phyloP scores from a whole-genome alignment of 345 rosid species.

The Eucalyptus polybractea region DNA sequence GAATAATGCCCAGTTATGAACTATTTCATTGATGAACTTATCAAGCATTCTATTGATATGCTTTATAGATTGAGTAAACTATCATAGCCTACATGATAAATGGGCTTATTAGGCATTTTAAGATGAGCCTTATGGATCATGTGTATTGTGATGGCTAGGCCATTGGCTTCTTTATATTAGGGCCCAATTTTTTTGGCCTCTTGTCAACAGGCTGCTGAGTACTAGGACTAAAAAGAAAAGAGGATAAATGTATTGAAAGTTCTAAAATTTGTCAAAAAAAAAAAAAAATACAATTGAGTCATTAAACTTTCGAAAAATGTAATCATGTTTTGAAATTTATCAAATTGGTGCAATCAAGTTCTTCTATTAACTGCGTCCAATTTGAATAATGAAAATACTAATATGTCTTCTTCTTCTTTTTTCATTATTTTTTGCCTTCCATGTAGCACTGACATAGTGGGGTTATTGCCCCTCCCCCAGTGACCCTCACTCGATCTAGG shows the following conservation, averaged over 20 bases:
- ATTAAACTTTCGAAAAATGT: background rate
- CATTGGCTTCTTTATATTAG: background rate
- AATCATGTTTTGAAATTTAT: accelerated
- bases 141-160: background rate
- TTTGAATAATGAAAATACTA: background rate
- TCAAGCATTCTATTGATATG: background rate
- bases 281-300: background rate
- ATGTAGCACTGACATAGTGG: background rate
- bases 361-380: accelerated
- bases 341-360: background rate
- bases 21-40: background rate
- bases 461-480: background rate
- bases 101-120: background rate
- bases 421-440: background rate
- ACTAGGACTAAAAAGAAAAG: background rate
- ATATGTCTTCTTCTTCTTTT: background rate
- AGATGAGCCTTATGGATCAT: background rate
- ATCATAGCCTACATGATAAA: background rate
- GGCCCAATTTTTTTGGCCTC: background rate
- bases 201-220: background rate
- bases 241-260: background rate
- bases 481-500: background rate
- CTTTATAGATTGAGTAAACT: background rate
- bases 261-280: background rate
- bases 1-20: background rate